phyloP scores from a whole-genome alignment of 306 rosid genomes.

The Abrus pulchellus region DNA sequence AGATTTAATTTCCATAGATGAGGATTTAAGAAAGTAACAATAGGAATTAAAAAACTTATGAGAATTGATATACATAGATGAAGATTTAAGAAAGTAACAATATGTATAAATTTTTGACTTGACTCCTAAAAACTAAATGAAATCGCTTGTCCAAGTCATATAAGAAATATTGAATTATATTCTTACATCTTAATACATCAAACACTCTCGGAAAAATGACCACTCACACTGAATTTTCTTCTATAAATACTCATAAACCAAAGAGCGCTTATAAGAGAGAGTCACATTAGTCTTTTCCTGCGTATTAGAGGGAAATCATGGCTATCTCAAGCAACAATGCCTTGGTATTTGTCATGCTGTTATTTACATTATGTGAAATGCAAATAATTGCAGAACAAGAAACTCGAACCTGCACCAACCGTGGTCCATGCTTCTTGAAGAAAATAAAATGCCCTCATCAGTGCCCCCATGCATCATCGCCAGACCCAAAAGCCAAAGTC shows the following conservation, averaged over 20 bases:
- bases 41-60: too few relatives aligned
- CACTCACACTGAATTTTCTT: constrained; percentile 41
- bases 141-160: too few relatives aligned
- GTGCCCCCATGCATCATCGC: constrained; percentile 67
- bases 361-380: constrained; percentile 53
- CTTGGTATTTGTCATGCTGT: constrained; percentile 41
- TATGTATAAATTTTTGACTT: too few relatives aligned
- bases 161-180: too few relatives aligned
- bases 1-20: neutral
- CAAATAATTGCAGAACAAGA: constrained; percentile 48
- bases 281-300: neutral
- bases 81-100: constrained; percentile 28
- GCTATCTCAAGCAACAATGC: constrained; percentile 42
- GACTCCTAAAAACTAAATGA: too few relatives aligned
- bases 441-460: constrained; percentile 62
- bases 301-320: constrained; percentile 53
- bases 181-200: too few relatives aligned
- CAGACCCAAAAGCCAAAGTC: constrained; percentile 69
- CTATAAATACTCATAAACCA: constrained; percentile 33
- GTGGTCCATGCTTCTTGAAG: constrained; percentile 66
- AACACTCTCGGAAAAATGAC: constrained; percentile 27
- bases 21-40: constrained; percentile 29
- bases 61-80: neutral
- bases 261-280: neutral
- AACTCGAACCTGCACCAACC: constrained; percentile 45